Evolutionary conservation across 2,329 filamentous ascomycete genomes (phyloP), one percentile per base, ranked within the genome.

Genomic region (Aspergillus udagawae): DNA sequence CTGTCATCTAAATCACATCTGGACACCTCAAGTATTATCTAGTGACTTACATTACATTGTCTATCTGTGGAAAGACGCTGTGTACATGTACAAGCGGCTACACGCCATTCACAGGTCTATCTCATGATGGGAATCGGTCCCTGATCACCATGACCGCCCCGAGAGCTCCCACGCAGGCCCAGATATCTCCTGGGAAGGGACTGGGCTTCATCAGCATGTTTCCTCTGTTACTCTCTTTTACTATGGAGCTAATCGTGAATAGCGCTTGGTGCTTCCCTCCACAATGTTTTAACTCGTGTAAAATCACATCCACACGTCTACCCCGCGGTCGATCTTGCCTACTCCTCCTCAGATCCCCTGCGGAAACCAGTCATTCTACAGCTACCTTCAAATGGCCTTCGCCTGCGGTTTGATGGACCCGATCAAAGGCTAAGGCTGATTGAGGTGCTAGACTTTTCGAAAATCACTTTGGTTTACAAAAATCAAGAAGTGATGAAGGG

Each of bases 351-450:
- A 17, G 79, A 86, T 12, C 93, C 94, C 3, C 82, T 97, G 35
- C 81, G 81, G 32, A 84, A 90, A 28, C 90, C 92, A 0, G 83
- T 97, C 20, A 79, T 90, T 47, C 76, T 97, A 55, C 82, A 82
- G 20, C 83, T 99, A 3, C 90, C 92, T 1, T 83, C 85, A 3
- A 99, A 97, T 75, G 94, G 94, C 28, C 75, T 99, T 29, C 89
- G 93, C 12, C 78, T 99, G 53, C 91, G 91, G 45, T 99, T 99
- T 70, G 94, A 99, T 70, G 94, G 92, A 0, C 87, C 90, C 3
- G 92, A 97, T 67, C 94, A 99, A 75, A 86, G 93, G 38, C 79
- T 99, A 45, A 89, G 94, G 2, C 78, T 99, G 60, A 91, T 99
- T 65, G 94, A 99, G 74, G 86, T 97, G 7, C 76, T 91, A 54